Percentiles rank a stretch among this genome's conserved stretches.
Conservation (phyloP, 331 rosid genomes). For the Spiraea crenata region DNA sequence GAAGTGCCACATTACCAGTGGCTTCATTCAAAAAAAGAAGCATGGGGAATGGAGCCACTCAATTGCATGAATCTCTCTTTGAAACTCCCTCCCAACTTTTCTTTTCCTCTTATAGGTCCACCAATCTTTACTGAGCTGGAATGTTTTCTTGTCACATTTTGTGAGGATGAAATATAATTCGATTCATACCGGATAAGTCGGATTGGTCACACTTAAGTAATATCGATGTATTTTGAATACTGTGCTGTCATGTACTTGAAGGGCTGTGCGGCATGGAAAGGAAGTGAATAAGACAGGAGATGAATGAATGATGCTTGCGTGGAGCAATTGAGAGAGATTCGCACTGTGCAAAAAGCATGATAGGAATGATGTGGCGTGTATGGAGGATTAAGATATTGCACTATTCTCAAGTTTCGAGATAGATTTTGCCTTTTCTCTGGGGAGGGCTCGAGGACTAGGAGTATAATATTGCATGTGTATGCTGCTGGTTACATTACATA, state of each 20-base stretch:
- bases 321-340: slow-evolving; percentile 61
- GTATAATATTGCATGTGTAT: too few species aligned
- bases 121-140: slow-evolving; percentile 9
- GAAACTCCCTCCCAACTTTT: slow-evolving; percentile 16
- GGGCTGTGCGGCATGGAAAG: slow-evolving; percentile 16
- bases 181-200: too few species aligned
- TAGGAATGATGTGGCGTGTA: slow-evolving; percentile 56
- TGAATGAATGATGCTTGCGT: slow-evolving; percentile 50
- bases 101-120: slow-evolving; percentile 19
- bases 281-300: slow-evolving; percentile 40
- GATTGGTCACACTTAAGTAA: too few species aligned
- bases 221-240: not conserved
- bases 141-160: too few species aligned
- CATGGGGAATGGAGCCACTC: slow-evolving; percentile 30
- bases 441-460: slow-evolving; percentile 63
- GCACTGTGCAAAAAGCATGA: slow-evolving; percentile 34
- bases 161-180: too few species aligned
- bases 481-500: too few species aligned
- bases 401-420: slow-evolving; percentile 48
- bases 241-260: slow-evolving; percentile 7
- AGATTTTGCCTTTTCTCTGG: slow-evolving; percentile 49
- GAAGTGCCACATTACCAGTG: slow-evolving; percentile 24
- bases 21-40: slow-evolving; percentile 34
- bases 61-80: slow-evolving; percentile 27
- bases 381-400: slow-evolving; percentile 25